These are phyloP conservation scores for Voacanga thouarsii DNA, from an alignment of 257 asterid genomes.

Conservation along the genomic window DNA sequence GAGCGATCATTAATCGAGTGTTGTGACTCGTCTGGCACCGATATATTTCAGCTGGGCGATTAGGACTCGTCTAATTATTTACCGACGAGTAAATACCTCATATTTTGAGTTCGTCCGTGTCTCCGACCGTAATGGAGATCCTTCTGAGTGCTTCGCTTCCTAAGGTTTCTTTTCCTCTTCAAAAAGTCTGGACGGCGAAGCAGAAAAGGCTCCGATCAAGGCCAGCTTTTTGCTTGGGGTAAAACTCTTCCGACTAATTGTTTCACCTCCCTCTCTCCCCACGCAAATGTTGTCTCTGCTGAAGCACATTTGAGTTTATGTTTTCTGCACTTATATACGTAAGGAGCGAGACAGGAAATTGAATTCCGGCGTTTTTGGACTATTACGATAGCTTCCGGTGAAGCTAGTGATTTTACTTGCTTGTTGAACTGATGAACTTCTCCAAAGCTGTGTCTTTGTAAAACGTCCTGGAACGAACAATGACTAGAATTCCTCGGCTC, in stretches of 20 bases:
- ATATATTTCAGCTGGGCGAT: too few relatives aligned
- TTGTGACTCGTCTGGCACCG: too few relatives aligned
- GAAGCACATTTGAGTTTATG: too few relatives aligned
- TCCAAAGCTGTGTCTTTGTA: too few relatives aligned
- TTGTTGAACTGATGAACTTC: not conserved
- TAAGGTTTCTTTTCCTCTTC: not conserved
- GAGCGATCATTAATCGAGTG: too few relatives aligned
- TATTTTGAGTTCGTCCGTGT: not conserved
- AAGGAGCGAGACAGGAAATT: not conserved
- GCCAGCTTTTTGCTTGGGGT: slow-evolving; percentile 15
- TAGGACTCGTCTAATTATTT: too few relatives aligned
- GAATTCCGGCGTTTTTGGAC: not conserved
- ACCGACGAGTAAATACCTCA: too few relatives aligned
- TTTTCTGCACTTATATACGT: not conserved
- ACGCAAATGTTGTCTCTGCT: not conserved
- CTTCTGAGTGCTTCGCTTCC: not conserved
- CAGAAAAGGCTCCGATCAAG: not conserved
- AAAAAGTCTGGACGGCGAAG: not conserved
- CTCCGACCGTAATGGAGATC: not conserved
- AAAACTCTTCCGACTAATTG: not conserved
- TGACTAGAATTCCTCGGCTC: not conserved
- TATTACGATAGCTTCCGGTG: not conserved
- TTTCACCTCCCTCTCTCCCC: not conserved
- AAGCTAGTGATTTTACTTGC: not conserved
- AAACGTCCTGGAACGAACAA: too few relatives aligned